Base-by-base conservation (phyloP, 805 yeast species). In the Teunomyces funiuensis region DNA sequence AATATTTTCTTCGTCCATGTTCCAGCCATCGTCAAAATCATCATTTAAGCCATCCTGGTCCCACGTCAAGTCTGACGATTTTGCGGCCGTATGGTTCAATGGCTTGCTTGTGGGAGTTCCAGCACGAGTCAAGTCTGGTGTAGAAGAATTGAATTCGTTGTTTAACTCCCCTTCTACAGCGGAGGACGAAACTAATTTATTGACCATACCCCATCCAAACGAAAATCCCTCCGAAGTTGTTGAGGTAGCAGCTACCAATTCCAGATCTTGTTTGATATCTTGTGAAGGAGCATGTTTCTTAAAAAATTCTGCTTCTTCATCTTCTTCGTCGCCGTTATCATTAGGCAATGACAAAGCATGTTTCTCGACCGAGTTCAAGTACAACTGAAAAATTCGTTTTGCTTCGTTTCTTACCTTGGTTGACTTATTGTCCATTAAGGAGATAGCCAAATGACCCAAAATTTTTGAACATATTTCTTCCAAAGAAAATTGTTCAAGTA, bases 371-470 rank as follows among this genome's bases (percentile, higher is more conserved):
- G 64, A 49, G 10, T 60, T 55, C 19, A 71, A 57, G 54, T 86
- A 84, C 19, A 73, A 43, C 19, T 83, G 81, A 49, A 91, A 81
- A 0, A 88, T 75, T 33, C 71, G 62, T 50, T 79, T 79, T 0
- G 97, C 96, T 54, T 84, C 86, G 0, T 62, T 62, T 44, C 98
- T 72, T 2, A 91, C 90, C 40, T 77, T 75, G 5, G 68, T 63
- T 8, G 88, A 83, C 39, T 60, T 64, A 40, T 73, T 75, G 60
- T 93, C 98, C 55, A 91, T 73, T 42, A 91, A 66, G 1, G 93
- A 80, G 1, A 93, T 86, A 0, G 96, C 89, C 42, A 93, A 76
- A 2, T 88, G 88, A 0, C 96, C 91, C 41, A 93, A 65, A 13
- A 90, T 77, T 57, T 84, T 87, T 17, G 83, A 80, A 42, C 95